A percentile compares a stretch with the other conserved stretches of the same genome.
These are phyloP conservation scores for Allantophomopsis cytisporea DNA, from an alignment of 2,329 filamentous ascomycete species.

Conservation along the genomic window DNA sequence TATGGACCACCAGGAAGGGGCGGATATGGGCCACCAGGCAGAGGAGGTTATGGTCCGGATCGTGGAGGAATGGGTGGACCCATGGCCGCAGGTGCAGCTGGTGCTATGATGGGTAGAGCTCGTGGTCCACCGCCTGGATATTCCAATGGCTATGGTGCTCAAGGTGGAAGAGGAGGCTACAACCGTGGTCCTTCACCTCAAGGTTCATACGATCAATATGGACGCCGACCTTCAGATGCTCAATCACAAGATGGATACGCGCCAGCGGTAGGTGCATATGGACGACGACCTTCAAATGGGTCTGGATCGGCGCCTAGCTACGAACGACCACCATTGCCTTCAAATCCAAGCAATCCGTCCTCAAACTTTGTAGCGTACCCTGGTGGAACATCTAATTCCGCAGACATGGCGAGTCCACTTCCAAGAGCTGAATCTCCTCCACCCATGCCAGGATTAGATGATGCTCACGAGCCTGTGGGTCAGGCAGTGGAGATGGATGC, in stretches of 20 bases:
- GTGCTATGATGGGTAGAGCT: constrained; percentile 25
- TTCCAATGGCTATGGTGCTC: constrained; percentile 14
- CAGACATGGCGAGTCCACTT: constrained; percentile 18
- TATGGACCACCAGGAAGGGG: constrained; percentile 32
- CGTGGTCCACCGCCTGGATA: constrained; percentile 25
- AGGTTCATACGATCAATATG: constrained; percentile 6
- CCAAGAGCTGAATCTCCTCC: constrained; percentile 52
- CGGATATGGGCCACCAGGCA: constrained; percentile 29
- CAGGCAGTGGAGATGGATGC: constrained; percentile 75
- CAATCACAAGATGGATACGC: constrained; percentile 5
- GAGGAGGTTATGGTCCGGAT: constrained; percentile 23
- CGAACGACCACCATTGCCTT: not conserved
- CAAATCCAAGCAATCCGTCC: not conserved
- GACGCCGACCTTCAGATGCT: constrained; percentile 8
- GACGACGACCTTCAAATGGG: not conserved
- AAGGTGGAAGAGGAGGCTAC: constrained; percentile 7
- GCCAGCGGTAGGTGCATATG: constrained; percentile 9
- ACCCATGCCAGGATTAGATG: constrained; percentile 35
- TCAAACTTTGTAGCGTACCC: constrained; percentile 10
- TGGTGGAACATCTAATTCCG: constrained; percentile 3
- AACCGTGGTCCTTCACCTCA: constrained; percentile 7
- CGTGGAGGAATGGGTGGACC: constrained; percentile 18
- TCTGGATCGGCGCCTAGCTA: not conserved
- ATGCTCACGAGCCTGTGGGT: constrained; percentile 29
- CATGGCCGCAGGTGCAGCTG: constrained; percentile 19